These are phyloP conservation scores for Heritiera fomes DNA, from an alignment of 345 rosid genomes.

Conservation along the genomic window DNA sequence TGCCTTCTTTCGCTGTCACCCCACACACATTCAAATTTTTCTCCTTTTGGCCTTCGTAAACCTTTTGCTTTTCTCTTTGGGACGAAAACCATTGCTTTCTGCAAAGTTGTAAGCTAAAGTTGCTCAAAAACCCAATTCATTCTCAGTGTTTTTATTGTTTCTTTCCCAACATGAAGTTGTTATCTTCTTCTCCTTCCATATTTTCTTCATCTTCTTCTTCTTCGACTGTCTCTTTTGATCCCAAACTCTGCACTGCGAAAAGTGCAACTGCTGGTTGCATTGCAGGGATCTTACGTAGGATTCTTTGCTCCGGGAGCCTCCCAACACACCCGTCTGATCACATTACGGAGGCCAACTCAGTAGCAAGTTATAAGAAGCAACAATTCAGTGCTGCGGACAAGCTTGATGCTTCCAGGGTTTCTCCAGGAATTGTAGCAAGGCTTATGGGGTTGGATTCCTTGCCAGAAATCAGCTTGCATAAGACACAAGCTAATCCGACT, in stretches of 20 bases:
- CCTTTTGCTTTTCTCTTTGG: background rate
- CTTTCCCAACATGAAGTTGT: slow-evolving; percentile 25
- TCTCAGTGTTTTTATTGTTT: background rate
- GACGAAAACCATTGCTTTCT: slow-evolving; percentile 16
- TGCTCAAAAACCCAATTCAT: slow-evolving; percentile 7
- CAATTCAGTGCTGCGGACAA: slow-evolving; percentile 11
- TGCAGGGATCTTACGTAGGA: slow-evolving; percentile 48
- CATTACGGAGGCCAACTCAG: slow-evolving; percentile 33
- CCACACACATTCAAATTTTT: slow-evolving; percentile 29
- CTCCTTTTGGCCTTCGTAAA: background rate
- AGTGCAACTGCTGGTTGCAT: slow-evolving; percentile 46
- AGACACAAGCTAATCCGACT: slow-evolving; percentile 12
- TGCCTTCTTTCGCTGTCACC: background rate
- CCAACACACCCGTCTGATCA: slow-evolving; percentile 60
- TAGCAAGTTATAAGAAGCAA: slow-evolving; percentile 10
- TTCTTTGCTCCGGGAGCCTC: slow-evolving; percentile 56
- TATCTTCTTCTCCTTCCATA: background rate
- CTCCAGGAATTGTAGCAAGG: slow-evolving; percentile 71
- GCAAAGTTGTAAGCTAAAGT: slow-evolving; percentile 17
- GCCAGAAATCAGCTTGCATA: slow-evolving; percentile 20
- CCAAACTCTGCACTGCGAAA: slow-evolving; percentile 36
- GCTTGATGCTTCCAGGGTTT: slow-evolving; percentile 8
- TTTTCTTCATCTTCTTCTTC: no score
- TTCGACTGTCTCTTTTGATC: slow-evolving; percentile 23
- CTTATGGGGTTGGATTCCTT: slow-evolving; percentile 75